Evolutionary conservation across 805 yeast species (phyloP), one percentile per base, ranked within the genome.

Genomic region (Metschnikowia colocasiae): DNA sequence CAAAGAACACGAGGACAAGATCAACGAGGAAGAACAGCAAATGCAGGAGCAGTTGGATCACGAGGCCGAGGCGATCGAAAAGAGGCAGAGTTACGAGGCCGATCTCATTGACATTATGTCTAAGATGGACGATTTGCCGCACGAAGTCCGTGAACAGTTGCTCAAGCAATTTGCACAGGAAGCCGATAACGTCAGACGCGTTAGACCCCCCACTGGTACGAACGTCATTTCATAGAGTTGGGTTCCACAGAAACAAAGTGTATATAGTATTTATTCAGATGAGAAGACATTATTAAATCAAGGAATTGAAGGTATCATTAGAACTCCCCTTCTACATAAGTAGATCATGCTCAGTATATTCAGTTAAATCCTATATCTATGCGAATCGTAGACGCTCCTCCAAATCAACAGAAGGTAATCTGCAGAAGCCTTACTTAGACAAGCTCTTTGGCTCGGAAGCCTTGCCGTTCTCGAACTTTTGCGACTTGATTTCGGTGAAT

Each of bases 401-500:
- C 19, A 12, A n/a, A 18, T 18, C 13, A 4, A 27, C 6, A 29
- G 15, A 19, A 16, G 6, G 33, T 1, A 13, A 15, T 34, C 23
- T 30, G 33, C 8, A 34, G 18, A 35, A 22, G 19, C 12, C 22
- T 54, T 61, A 63, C 43, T 63, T 57, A 37, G 57, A 56, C 73
- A 79, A 63, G 50, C 59, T 39, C 67, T 68, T 65, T 49, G 74
- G 56, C 57, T 66, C 73, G 58, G 61, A 41, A 61, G 72, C 71
- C 51, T 64, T 72, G 63, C 97, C 98, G 54, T 84, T 78, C 62
- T 78, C 84, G 71, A 83, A 79, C 64, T 76, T 79, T 68, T 84
- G 81, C 55, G 77, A 84, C 67, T 80, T 81, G 59, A 82, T 86
- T 63, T 92, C 98, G 54, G 86, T 70, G 62, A 69, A 56, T 58